phyloP scores from a whole-genome alignment of 768 basidiomycete genomes.

The Gautieria morchelliformis region DNA sequence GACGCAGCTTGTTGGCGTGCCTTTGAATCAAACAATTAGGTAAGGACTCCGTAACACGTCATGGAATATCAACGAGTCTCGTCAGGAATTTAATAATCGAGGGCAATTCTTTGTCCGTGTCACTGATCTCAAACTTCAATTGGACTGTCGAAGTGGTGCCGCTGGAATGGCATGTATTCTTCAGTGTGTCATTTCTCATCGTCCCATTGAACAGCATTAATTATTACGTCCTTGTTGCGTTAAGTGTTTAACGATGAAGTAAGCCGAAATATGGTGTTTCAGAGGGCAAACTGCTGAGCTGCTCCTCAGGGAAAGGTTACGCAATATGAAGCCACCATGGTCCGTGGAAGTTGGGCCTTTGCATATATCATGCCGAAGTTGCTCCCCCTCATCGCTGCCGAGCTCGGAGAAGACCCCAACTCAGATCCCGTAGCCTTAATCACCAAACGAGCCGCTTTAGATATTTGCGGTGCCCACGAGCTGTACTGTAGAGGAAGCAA shows the following conservation, averaged over 20 bases:
- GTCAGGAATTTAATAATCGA: not conserved
- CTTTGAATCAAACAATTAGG: not conserved
- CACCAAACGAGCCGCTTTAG: not conserved
- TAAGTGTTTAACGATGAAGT: not conserved
- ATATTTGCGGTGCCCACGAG: not conserved
- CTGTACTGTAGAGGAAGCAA: not conserved
- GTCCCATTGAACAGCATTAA: not conserved
- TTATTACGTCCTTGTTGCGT: not conserved
- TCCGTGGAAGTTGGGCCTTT: not conserved
- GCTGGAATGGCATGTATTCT: not conserved
- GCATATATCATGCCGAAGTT: not conserved
- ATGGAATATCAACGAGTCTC: not conserved
- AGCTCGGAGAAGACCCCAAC: not conserved
- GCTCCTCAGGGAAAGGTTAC: not conserved
- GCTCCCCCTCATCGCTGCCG: not conserved
- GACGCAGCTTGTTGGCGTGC: not conserved
- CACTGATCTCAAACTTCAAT: not conserved
- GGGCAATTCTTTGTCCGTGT: not conserved
- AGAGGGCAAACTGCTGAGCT: not conserved
- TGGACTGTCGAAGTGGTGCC: conserved; percentile 1
- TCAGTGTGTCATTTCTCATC: not conserved
- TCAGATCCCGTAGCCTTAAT: not conserved
- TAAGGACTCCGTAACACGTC: not conserved
- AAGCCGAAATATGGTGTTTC: not conserved
- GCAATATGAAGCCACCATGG: not conserved